Percentiles rank a stretch among this genome's conserved stretches.
phyloP scores from a whole-genome alignment of 1,284 basidiomycete species.

The Taiwanofungus camphoratus region DNA sequence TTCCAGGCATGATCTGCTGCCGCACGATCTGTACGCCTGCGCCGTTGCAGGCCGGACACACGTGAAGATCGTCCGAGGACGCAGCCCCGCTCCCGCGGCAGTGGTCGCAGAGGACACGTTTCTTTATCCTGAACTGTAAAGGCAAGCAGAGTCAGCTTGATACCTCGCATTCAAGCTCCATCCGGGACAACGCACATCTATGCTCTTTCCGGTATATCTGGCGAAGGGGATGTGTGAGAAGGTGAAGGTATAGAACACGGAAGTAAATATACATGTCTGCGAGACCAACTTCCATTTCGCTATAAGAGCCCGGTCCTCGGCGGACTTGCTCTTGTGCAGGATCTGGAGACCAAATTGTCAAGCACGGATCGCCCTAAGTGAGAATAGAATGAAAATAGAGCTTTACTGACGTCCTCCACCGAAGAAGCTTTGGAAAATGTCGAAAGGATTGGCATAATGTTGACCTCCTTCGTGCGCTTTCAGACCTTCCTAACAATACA shows the following conservation, averaged over 20 bases:
- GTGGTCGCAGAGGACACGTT: slow-evolving; percentile 86
- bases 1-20: slow-evolving; percentile 93
- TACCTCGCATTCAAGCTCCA: background rate
- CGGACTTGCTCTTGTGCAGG: slow-evolving; percentile 63
- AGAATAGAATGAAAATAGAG: too few species aligned
- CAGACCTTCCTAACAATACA: slow-evolving; percentile 63
- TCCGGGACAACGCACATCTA: slow-evolving; percentile 56
- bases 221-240: slow-evolving; percentile 5
- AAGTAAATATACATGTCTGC: slow-evolving; percentile 61
- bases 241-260: slow-evolving; percentile 4
- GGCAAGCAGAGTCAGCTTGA: background rate
- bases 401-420: slow-evolving; percentile 59
- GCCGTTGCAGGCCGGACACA: slow-evolving; percentile 78
- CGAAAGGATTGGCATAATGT: slow-evolving; percentile 79
- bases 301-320: slow-evolving; percentile 76
- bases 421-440: slow-evolving; percentile 90
- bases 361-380: too few species aligned
- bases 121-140: slow-evolving; percentile 81
- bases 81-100: slow-evolving; percentile 91
- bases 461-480: slow-evolving; percentile 81
- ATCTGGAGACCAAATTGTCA: slow-evolving; percentile 21
- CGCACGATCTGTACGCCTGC: slow-evolving; percentile 79
- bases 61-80: slow-evolving; percentile 79
- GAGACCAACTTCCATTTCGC: slow-evolving; percentile 84
- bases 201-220: slow-evolving; percentile 72